These are phyloP conservation scores for Tetrahymena borealis DNA, from an alignment of 73 alveolate species.

Conservation along the genomic window DNA sequence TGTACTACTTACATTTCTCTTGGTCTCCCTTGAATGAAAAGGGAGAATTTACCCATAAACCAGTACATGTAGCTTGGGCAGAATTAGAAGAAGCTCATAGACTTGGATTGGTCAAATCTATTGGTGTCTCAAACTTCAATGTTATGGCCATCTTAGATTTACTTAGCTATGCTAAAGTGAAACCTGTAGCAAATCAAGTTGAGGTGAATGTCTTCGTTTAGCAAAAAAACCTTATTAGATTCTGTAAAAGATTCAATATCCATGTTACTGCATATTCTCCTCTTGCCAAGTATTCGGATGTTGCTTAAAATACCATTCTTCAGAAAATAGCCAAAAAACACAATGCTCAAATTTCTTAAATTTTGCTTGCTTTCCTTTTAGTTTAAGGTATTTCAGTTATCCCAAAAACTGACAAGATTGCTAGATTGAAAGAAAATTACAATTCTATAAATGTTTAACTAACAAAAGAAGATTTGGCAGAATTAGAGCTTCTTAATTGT, in stretches of 20 bases:
- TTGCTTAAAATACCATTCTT: slow-evolving; percentile 24
- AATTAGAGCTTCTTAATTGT: too few relatives aligned
- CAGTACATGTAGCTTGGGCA: slow-evolving; percentile 63
- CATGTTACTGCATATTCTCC: slow-evolving; percentile 61
- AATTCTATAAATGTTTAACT: background rate
- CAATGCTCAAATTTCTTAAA: slow-evolving; percentile 55
- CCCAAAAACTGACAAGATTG: slow-evolving; percentile 60
- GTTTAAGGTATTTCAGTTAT: slow-evolving; percentile 53
- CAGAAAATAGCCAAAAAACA: slow-evolving; percentile 57
- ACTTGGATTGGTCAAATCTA: slow-evolving; percentile 50
- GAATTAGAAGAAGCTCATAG: slow-evolving; percentile 56
- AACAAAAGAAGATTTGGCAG: background rate
- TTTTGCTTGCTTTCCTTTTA: slow-evolving; percentile 60
- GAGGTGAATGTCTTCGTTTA: slow-evolving; percentile 56
- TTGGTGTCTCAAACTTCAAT: slow-evolving; percentile 70
- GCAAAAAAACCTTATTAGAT: slow-evolving; percentile 42
- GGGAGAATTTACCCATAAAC: slow-evolving; percentile 9
- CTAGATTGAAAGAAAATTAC: slow-evolving; percentile 62
- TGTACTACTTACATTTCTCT: slow-evolving; percentile 56
- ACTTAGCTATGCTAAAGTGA: slow-evolving; percentile 50
- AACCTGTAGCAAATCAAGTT: slow-evolving; percentile 67
- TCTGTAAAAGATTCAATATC: slow-evolving; percentile 26
- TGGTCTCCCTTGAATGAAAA: slow-evolving; percentile 20
- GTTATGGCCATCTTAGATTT: slow-evolving; percentile 47
- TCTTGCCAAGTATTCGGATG: slow-evolving; percentile 43